Evolutionary conservation across 257 asterid species (phyloP).

Genomic region (Gentiana macrophylla): DNA sequence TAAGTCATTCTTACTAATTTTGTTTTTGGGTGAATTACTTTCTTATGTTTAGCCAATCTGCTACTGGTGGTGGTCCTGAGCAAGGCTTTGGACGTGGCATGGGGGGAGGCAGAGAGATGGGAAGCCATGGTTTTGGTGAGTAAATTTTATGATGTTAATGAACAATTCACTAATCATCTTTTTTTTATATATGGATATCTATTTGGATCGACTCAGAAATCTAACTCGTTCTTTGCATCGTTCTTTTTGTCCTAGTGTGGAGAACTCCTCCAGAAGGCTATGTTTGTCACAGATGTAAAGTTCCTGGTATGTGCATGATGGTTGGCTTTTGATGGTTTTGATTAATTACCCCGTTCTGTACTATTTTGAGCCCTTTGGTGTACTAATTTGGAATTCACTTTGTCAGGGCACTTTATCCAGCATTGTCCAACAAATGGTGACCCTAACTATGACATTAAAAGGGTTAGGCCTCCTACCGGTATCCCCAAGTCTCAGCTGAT

Average conservation of each 20-base stretch:
- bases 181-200: too few relatives aligned
- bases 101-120: conserved; percentile 64
- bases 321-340: too few relatives aligned
- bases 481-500: conserved; percentile 80
- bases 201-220: too few relatives aligned
- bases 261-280: conserved; percentile 87
- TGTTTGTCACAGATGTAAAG: conserved; percentile 73
- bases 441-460: conserved; percentile 60
- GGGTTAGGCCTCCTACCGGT: conserved; percentile 81
- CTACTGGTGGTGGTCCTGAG: conserved; percentile 77
- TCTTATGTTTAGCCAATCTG: conserved; percentile 37
- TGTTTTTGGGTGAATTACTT: conserved; percentile 1
- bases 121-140: conserved; percentile 92
- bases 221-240: too few relatives aligned
- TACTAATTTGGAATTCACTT: too few relatives aligned
- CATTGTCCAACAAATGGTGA: conserved; percentile 97
- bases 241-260: conserved; percentile 41
- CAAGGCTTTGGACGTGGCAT: conserved; percentile 81
- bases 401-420: conserved; percentile 83
- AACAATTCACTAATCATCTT: too few relatives aligned
- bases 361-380: too few relatives aligned
- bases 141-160: neutral
- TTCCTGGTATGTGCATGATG: too few relatives aligned
- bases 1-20: neutral
- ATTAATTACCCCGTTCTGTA: too few relatives aligned